A percentile compares a stretch with the other conserved stretches of the same genome.
phyloP scores from a whole-genome alignment of 1,139 yeast genomes.

The Sugiyamaella castrensis region DNA sequence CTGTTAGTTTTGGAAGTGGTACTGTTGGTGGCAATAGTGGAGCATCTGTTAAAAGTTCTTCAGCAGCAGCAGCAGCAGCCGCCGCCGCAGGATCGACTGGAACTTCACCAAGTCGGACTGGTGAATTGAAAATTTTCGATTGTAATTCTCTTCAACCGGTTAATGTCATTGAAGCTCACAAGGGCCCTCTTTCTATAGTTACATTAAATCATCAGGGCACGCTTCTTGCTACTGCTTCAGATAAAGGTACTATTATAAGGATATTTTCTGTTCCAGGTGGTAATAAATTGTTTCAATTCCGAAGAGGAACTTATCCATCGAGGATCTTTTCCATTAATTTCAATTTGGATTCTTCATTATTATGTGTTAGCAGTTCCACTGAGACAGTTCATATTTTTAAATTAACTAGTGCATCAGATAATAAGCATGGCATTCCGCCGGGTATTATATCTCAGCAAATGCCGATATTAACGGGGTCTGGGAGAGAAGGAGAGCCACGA shows the following conservation, averaged over 20 bases:
- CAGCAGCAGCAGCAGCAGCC: conserved; percentile 18
- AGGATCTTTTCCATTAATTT: conserved; percentile 80
- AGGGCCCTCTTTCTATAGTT: conserved; percentile 76
- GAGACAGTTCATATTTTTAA: conserved; percentile 92
- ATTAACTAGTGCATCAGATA: conserved; percentile 22
- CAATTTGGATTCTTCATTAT: conserved; percentile 67
- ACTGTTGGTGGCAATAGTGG: conserved; percentile 2
- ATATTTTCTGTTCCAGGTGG: conserved; percentile 86
- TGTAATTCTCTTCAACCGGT: conserved; percentile 74
- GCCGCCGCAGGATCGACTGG: conserved; percentile 20
- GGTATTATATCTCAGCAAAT: background rate
- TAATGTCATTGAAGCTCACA: conserved; percentile 91
- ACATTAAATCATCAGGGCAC: conserved; percentile 78
- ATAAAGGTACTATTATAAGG: conserved; percentile 89
- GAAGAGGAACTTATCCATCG: conserved; percentile 94
- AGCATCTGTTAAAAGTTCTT: background rate
- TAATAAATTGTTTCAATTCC: conserved; percentile 76
- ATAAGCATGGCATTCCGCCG: background rate
- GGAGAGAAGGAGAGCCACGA: background rate
- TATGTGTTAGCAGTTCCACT: conserved; percentile 85
- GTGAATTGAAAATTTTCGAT: conserved; percentile 87
- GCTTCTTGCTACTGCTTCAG: conserved; percentile 88
- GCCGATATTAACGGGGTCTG: background rate
- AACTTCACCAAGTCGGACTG: conserved; percentile 46
- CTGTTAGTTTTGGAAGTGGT: conserved; percentile 19